Evolutionary conservation across 2,329 filamentous ascomycete species (phyloP).

Genomic region (Venturia pyrina): DNA sequence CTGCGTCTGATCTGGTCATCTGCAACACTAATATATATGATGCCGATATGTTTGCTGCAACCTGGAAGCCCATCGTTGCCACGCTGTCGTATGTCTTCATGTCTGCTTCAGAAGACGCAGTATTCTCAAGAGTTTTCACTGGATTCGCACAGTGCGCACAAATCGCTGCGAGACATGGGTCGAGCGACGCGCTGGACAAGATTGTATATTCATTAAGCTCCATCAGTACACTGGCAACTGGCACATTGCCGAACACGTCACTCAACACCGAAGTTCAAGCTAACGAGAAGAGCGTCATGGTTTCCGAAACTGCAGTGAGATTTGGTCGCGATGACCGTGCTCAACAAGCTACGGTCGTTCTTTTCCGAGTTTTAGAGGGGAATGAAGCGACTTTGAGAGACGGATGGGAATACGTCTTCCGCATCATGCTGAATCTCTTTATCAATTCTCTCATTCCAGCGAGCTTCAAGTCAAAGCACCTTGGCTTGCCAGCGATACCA

Average conservation of each 20-base stretch:
- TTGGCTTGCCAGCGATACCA: conserved; percentile 73
- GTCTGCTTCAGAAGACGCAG: conserved; percentile 92
- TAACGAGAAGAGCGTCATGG: conserved; percentile 90
- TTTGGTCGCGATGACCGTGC: conserved; percentile 90
- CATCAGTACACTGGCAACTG: conserved; percentile 78
- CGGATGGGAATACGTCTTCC: conserved; percentile 64
- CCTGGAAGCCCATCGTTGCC: conserved; percentile 89
- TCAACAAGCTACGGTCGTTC: conserved; percentile 85
- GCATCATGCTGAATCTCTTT: conserved; percentile 92
- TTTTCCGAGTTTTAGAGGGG: conserved; percentile 83
- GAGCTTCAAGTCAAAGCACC: conserved; percentile 47
- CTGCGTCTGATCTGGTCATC: conserved; percentile 60
- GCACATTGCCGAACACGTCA: conserved; percentile 66
- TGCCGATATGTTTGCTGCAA: conserved; percentile 93
- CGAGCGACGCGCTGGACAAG: conserved; percentile 81
- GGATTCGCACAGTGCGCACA: conserved; percentile 95
- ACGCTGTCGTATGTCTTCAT: conserved; percentile 98
- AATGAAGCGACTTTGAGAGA: conserved; percentile 68
- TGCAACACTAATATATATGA: conserved; percentile 93
- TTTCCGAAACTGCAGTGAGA: conserved; percentile 92
- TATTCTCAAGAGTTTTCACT: conserved; percentile 85
- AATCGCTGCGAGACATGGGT: conserved; percentile 74
- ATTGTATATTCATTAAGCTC: conserved; percentile 83
- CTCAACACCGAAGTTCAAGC: conserved; percentile 95
- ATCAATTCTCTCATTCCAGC: conserved; percentile 86